Percentiles rank a stretch among this genome's conserved stretches.
Conservation (phyloP, 2,329 filamentous ascomycete species). For the Microsporum ferrugineum region DNA sequence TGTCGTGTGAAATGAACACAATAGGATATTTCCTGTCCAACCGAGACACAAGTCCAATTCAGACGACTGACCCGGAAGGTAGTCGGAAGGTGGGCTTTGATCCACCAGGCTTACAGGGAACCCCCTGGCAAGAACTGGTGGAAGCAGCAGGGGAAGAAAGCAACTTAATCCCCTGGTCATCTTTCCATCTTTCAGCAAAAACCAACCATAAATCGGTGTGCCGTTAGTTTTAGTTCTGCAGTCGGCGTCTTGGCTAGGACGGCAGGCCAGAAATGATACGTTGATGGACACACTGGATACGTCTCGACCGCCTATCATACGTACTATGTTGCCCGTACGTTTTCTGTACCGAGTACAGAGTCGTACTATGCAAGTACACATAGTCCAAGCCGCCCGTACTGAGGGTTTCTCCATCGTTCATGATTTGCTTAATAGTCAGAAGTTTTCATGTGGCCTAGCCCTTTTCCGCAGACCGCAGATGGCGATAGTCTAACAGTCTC, state of each 20-base stretch:
- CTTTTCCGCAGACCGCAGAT: background rate
- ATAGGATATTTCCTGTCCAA: background rate
- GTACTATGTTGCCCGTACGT: background rate
- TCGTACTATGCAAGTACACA: background rate
- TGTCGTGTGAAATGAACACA: background rate
- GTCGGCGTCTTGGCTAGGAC: background rate
- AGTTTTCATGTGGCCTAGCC: background rate
- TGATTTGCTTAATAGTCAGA: slow-evolving; percentile 1
- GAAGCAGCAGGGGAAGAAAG: background rate
- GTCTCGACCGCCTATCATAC: slow-evolving; percentile 3
- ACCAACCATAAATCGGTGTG: background rate
- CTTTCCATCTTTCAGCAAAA: background rate
- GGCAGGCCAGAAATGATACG: background rate
- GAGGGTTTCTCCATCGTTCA: background rate
- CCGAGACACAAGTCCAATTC: background rate
- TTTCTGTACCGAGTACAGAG: background rate
- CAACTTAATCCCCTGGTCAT: background rate
- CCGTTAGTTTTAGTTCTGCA: background rate
- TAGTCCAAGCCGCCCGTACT: background rate
- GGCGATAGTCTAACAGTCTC: background rate
- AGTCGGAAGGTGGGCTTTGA: slow-evolving; percentile 3
- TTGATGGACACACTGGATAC: background rate
- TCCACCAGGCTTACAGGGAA: background rate
- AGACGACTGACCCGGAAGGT: slow-evolving; percentile 4
- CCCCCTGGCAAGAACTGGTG: background rate